A percentile compares a stretch with the other conserved stretches of the same genome.
phyloP scores from a whole-genome alignment of 345 rosid genomes.

The Populus nigra region DNA sequence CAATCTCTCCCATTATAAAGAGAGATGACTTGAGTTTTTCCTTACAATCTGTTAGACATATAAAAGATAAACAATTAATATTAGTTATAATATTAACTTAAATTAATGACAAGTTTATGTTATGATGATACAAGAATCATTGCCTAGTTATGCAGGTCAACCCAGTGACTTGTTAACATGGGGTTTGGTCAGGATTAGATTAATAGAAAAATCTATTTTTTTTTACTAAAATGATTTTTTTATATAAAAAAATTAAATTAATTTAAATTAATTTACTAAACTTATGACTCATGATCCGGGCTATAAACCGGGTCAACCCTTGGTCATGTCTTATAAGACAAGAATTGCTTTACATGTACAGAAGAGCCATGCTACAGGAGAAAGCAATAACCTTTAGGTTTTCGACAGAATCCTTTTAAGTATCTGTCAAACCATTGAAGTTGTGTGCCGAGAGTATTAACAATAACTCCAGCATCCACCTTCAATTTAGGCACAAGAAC shows the following conservation, averaged over 20 bases:
- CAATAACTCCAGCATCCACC: neutral
- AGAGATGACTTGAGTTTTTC: neutral
- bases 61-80: neutral
- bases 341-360: too few species aligned
- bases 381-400: neutral
- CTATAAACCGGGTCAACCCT: too few species aligned
- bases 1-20: neutral
- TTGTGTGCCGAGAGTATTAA: neutral
- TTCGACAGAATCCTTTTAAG: neutral
- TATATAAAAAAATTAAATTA: too few species aligned
- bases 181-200: too few species aligned
- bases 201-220: too few species aligned
- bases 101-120: neutral
- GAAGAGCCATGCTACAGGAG: neutral
- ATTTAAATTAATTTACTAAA: too few species aligned
- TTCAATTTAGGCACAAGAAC: neutral
- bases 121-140: too few species aligned
- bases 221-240: too few species aligned
- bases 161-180: too few species aligned
- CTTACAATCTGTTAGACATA: neutral
- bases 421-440: neutral
- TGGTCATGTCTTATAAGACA: too few species aligned
- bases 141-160: too few species aligned
- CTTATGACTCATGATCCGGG: accelerated
- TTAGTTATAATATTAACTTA: too few species aligned